Evolutionary conservation across 1,284 basidiomycete species (phyloP).

Genomic region (Cutaneotrichosporon dermatis): DNA sequence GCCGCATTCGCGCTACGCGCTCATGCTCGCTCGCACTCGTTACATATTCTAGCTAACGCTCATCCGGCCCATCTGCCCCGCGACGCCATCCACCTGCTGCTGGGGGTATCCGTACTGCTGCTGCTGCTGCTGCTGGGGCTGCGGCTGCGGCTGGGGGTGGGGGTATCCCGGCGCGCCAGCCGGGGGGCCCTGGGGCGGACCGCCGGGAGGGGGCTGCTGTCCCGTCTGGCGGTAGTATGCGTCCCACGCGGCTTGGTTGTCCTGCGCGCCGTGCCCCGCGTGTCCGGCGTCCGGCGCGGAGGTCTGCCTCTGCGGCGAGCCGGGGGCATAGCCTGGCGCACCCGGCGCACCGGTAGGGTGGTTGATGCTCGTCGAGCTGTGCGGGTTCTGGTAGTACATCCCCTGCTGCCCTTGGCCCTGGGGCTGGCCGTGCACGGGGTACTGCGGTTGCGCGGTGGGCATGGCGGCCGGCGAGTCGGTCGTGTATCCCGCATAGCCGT

Average conservation of each 20-base stretch:
- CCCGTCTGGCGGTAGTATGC: conserved; percentile 43
- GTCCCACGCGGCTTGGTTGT: conserved; percentile 43
- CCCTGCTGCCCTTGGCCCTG: not conserved
- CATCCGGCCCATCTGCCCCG: conserved; percentile 36
- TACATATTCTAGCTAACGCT: conserved; percentile 18
- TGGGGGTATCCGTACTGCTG: conserved; percentile 20
- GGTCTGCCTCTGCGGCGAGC: conserved; percentile 19
- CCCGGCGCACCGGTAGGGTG: conserved; percentile 10
- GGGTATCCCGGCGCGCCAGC: conserved; percentile 3
- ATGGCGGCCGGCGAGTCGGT: conserved; percentile 9
- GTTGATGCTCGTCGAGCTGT: conserved; percentile 4
- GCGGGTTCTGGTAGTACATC: conserved; percentile 9
- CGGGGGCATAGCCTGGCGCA: conserved; percentile 27
- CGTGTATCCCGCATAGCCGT: too few relatives aligned
- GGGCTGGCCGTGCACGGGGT: conserved; percentile 4
- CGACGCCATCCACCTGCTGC: conserved; percentile 15
- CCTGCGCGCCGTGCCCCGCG: conserved; percentile 22
- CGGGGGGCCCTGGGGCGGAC: conserved; percentile 4
- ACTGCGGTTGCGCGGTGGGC: not conserved
- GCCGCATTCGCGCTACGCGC: not conserved
- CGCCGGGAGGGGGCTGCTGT: conserved; percentile 17
- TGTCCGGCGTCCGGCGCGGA: conserved; percentile 39
- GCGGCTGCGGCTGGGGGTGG: conserved; percentile 14
- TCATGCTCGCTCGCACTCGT: too few relatives aligned
- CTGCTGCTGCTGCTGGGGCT: conserved; percentile 15